A percentile compares a stretch with the other conserved stretches of the same genome.
Evolutionary conservation across 805 yeast species (phyloP).

Genomic region (Starmerella riodocensis): DNA sequence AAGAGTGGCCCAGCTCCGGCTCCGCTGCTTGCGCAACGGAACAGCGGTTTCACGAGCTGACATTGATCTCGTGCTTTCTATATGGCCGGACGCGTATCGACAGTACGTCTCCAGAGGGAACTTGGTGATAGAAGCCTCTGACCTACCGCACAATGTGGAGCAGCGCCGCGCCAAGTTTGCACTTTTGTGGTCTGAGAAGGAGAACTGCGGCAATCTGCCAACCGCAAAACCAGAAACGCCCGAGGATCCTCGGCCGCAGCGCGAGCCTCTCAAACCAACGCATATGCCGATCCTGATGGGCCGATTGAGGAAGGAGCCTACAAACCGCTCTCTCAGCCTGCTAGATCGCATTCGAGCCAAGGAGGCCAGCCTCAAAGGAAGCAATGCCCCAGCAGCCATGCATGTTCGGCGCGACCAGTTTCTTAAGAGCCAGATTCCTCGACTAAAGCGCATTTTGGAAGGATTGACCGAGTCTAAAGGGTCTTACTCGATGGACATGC

Average conservation of each 20-base stretch:
- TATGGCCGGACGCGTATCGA: slow-evolving; percentile 22
- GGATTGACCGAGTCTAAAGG: slow-evolving; percentile 8
- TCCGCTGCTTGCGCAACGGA: slow-evolving; percentile 18
- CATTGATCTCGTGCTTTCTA: slow-evolving; percentile 17
- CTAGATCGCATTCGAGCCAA: slow-evolving; percentile 26
- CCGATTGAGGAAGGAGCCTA: background rate
- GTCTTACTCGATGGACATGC: slow-evolving; percentile 9
- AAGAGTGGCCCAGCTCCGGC: slow-evolving; percentile 16
- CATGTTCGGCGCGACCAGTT: slow-evolving; percentile 14
- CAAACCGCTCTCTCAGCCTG: slow-evolving; percentile 5
- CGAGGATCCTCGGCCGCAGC: background rate
- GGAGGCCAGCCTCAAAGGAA: slow-evolving; percentile 18
- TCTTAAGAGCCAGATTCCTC: slow-evolving; percentile 21
- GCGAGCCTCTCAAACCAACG: background rate
- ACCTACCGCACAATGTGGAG: slow-evolving; percentile 9
- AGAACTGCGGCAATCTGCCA: slow-evolving; percentile 9
- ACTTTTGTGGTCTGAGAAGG: slow-evolving; percentile 9
- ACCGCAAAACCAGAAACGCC: background rate
- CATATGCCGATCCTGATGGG: slow-evolving; percentile 2
- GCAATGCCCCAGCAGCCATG: slow-evolving; percentile 5
- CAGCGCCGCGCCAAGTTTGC: slow-evolving; percentile 5
- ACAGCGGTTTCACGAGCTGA: slow-evolving; percentile 15
- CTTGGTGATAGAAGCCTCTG: slow-evolving; percentile 11
- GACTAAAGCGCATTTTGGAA: slow-evolving; percentile 18
- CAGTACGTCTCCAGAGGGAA: slow-evolving; percentile 9